Percentiles rank a stretch among this genome's conserved stretches.
Evolutionary conservation across 768 basidiomycete species (phyloP).

Genomic region (Suillus subalutaceus): DNA sequence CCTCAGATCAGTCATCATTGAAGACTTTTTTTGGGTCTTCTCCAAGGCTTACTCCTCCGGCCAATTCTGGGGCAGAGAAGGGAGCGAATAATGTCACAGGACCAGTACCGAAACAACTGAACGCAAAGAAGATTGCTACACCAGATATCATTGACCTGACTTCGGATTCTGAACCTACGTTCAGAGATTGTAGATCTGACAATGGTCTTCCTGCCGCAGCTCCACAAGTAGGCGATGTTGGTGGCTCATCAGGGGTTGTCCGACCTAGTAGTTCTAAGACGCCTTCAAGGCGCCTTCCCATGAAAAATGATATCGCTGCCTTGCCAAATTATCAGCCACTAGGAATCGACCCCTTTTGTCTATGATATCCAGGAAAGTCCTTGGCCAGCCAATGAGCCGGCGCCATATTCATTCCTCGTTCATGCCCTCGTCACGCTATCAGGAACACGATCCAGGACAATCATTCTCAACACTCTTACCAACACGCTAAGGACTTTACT

Average conservation of each 20-base stretch:
- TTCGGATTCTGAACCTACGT: not conserved
- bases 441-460: constrained; percentile 71
- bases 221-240: not conserved
- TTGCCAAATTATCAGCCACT: constrained; percentile 30
- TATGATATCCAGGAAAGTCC: constrained; percentile 48
- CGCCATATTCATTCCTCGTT: constrained; percentile 74
- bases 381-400: constrained; percentile 41
- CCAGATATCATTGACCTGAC: constrained; percentile 5
- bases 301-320: constrained; percentile 27
- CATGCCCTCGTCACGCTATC: constrained; percentile 63
- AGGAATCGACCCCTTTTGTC: constrained; percentile 50
- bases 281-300: constrained; percentile 17
- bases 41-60: not conserved
- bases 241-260: not conserved
- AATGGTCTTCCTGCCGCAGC: not conserved
- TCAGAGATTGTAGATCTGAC: too few species aligned
- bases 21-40: constrained; percentile 30
- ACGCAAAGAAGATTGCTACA: not conserved
- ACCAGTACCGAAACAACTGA: not conserved
- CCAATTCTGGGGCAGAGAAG: constrained; percentile 7
- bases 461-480: constrained; percentile 67
- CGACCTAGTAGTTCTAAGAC: not conserved
- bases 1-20: constrained; percentile 22
- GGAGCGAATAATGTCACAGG: not conserved
- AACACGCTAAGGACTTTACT: constrained; percentile 76